Conservation (phyloP, 176 grass and related monocot species). For the Otatea glauca region DNA sequence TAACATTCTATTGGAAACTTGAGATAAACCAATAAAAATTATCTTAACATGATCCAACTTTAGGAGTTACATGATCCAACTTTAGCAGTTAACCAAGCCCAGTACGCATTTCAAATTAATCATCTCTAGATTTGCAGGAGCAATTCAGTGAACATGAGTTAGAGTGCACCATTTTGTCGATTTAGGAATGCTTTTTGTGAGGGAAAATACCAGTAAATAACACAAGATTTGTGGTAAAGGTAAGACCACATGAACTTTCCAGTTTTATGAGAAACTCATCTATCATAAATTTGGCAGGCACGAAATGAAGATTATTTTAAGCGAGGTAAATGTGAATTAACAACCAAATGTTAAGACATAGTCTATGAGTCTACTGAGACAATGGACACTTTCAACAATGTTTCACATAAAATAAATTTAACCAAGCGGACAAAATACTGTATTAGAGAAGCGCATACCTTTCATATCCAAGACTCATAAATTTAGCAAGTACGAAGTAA, state of each 20-base stretch:
- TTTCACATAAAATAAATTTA: slow-evolving; percentile 12
- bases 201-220: too few species aligned
- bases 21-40: neutral
- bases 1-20: slow-evolving; percentile 4
- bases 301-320: neutral
- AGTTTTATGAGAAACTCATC: neutral
- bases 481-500: too few species aligned
- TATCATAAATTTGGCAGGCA: neutral
- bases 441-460: slow-evolving; percentile 54
- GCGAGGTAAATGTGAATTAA: neutral
- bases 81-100: slow-evolving; percentile 12
- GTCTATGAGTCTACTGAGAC: neutral
- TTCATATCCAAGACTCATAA: slow-evolving; percentile 96
- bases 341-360: neutral
- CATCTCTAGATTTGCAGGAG: slow-evolving; percentile 20
- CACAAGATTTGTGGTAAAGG: too few species aligned
- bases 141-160: neutral
- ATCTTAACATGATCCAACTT: too few species aligned
- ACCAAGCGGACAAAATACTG: neutral
- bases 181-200: neutral
- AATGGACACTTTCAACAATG: slow-evolving; percentile 11
- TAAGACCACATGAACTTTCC: neutral
- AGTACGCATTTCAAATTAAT: slow-evolving; percentile 29
- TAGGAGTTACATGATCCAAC: too few species aligned
- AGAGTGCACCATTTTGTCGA: too few species aligned